These are phyloP conservation scores for Cryptosporidium andersoni DNA, from an alignment of 169 alveolate species.

Conservation along the genomic window DNA sequence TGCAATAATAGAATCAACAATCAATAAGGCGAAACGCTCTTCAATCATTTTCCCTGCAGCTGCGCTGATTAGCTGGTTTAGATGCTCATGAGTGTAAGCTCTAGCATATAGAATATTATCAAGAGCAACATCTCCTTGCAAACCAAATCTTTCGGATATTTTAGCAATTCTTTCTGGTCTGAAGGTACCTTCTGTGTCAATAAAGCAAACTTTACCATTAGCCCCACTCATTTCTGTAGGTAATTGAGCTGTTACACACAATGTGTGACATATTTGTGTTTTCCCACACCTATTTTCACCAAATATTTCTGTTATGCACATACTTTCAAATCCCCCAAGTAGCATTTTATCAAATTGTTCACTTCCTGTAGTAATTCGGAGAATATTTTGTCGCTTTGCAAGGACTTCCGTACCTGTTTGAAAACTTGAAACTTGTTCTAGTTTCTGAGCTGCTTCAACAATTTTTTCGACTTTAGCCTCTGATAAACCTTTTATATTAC, in stretches of 20 bases:
- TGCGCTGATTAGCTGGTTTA: slow-evolving; percentile 79
- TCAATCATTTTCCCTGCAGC: slow-evolving; percentile 88
- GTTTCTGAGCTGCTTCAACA: slow-evolving; percentile 80
- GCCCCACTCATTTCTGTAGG: slow-evolving; percentile 86
- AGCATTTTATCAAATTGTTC: slow-evolving; percentile 80
- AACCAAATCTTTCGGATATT: slow-evolving; percentile 86
- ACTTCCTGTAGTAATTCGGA: slow-evolving; percentile 83
- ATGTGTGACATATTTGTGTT: slow-evolving; percentile 84
- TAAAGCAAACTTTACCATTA: slow-evolving; percentile 88
- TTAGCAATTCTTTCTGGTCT: slow-evolving; percentile 87
- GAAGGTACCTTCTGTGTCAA: slow-evolving; percentile 91
- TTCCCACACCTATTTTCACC: slow-evolving; percentile 88
- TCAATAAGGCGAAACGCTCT: slow-evolving; percentile 81
- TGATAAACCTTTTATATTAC: slow-evolving; percentile 84
- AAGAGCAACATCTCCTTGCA: slow-evolving; percentile 83
- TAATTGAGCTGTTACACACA: slow-evolving; percentile 84
- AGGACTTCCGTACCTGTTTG: slow-evolving; percentile 80
- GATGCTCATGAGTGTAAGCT: slow-evolving; percentile 87
- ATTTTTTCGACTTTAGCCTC: slow-evolving; percentile 87
- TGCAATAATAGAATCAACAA: slow-evolving; percentile 88
- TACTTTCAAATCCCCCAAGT: slow-evolving; percentile 88
- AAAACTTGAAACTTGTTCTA: slow-evolving; percentile 79
- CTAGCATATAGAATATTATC: slow-evolving; percentile 88
- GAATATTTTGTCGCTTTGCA: slow-evolving; percentile 78
- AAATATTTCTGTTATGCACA: slow-evolving; percentile 86